phyloP scores from a whole-genome alignment of 2,329 filamentous ascomycete species.

The Madurella fahalii region DNA sequence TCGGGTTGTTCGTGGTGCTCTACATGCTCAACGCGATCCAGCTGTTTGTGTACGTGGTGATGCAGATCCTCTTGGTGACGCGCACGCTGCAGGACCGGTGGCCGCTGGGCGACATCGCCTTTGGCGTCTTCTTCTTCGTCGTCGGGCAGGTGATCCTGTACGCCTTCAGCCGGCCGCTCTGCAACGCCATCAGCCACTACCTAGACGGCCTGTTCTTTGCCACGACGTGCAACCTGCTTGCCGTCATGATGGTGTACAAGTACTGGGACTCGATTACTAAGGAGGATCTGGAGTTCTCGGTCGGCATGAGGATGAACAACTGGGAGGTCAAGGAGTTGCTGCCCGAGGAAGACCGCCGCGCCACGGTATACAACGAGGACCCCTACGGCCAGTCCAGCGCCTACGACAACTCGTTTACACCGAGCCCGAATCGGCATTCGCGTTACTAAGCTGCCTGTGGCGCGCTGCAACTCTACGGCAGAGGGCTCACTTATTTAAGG shows the following conservation, averaged over 20 bases:
- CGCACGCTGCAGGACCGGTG: constrained; percentile 92
- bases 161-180: constrained; percentile 81
- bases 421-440: constrained; percentile 41
- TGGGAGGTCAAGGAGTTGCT: constrained; percentile 97
- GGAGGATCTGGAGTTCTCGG: constrained; percentile 97
- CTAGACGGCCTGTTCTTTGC: constrained; percentile 92
- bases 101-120: constrained; percentile 87
- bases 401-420: constrained; percentile 51
- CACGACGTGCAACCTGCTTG: constrained; percentile 86
- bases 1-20: constrained; percentile 85
- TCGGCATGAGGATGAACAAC: constrained; percentile 90
- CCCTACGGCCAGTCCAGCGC: constrained; percentile 55
- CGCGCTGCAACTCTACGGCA: background rate
- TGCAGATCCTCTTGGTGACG: constrained; percentile 84
- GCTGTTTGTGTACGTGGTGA: constrained; percentile 76
- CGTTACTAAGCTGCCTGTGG: constrained; percentile 37
- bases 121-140: constrained; percentile 88
- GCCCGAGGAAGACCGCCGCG: constrained; percentile 72
- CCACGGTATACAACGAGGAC: constrained; percentile 68
- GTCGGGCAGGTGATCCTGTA: constrained; percentile 91
- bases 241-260: constrained; percentile 99
- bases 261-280: constrained; percentile 99
- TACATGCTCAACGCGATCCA: constrained; percentile 89
- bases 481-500: background rate
- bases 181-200: constrained; percentile 81